These are phyloP conservation scores for Phanerodontia chrysosporium DNA, from an alignment of 768 basidiomycete species.

Conservation along the genomic window DNA sequence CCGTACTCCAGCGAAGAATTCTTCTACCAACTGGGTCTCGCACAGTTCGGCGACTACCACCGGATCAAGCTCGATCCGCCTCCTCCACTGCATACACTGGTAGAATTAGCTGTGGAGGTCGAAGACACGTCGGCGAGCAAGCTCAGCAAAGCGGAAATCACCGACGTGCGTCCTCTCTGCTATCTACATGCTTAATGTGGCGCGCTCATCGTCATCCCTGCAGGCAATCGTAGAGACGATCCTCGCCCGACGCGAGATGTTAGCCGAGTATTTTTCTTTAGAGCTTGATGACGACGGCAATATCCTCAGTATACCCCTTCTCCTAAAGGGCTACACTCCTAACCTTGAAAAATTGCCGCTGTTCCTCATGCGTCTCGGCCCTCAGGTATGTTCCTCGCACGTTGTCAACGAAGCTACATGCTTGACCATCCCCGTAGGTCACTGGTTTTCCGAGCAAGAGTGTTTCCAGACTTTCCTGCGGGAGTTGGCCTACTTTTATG, in stretches of 20 bases:
- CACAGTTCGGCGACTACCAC: conserved; percentile 85
- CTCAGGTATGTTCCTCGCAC: conserved; percentile 61
- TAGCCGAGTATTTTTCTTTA: conserved; percentile 88
- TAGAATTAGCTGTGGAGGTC: conserved; percentile 74
- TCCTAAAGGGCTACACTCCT: conserved; percentile 85
- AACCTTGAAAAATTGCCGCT: conserved; percentile 86
- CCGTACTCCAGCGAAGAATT: conserved; percentile 73
- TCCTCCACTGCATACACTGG: conserved; percentile 62
- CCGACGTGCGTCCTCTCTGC: conserved; percentile 50
- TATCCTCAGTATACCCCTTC: conserved; percentile 74
- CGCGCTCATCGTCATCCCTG: neutral
- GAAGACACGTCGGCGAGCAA: conserved; percentile 52
- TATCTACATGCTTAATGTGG: neutral
- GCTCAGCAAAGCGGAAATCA: conserved; percentile 57
- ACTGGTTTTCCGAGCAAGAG: conserved; percentile 80
- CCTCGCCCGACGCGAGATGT: conserved; percentile 68
- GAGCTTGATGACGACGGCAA: conserved; percentile 60
- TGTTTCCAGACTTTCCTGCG: conserved; percentile 85
- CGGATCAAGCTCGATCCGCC: conserved; percentile 80
- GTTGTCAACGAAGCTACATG: neutral
- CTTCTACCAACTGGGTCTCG: conserved; percentile 89
- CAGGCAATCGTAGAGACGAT: conserved; percentile 67
- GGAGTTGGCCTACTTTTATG: conserved; percentile 91
- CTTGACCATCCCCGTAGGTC: conserved; percentile 46
- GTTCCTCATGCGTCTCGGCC: conserved; percentile 87